Conservation (phyloP, 2,329 filamentous ascomycete genomes). For the Penicillium expansum region DNA sequence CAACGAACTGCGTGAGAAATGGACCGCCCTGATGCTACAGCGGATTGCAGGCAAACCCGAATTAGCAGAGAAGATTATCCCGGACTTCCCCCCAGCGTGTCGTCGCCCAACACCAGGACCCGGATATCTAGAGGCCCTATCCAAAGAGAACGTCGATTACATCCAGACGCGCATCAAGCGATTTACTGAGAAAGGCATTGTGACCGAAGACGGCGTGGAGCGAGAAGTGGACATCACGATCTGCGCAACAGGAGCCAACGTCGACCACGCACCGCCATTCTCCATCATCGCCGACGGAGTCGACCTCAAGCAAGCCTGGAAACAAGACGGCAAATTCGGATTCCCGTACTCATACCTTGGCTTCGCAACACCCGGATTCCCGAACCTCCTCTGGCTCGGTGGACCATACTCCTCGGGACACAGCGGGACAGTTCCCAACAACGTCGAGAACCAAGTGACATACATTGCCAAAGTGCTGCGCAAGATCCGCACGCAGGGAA, state of each 20-base stretch:
- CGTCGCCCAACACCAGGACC: constrained; percentile 64
- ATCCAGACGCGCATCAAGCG: constrained; percentile 57
- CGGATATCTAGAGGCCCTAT: constrained; percentile 65
- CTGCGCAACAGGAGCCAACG: constrained; percentile 66
- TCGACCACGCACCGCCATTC: constrained; percentile 59
- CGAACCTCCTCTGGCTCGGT: constrained; percentile 64
- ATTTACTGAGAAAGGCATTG: constrained; percentile 60
- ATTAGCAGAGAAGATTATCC: constrained; percentile 56
- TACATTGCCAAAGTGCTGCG: constrained; percentile 66
- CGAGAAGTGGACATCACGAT: constrained; percentile 63
- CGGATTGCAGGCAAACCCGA: constrained; percentile 56
- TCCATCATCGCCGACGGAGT: constrained; percentile 56
- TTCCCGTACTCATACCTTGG: constrained; percentile 69
- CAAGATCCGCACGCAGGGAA: constrained; percentile 64
- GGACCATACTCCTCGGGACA: constrained; percentile 60
- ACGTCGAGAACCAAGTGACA: constrained; percentile 63
- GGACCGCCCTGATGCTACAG: constrained; percentile 53
- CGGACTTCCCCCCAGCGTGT: constrained; percentile 64
- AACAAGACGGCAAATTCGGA: constrained; percentile 53
- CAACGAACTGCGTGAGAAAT: constrained; percentile 47
- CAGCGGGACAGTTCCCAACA: constrained; percentile 66
- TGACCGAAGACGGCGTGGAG: constrained; percentile 56
- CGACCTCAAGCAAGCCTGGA: constrained; percentile 58
- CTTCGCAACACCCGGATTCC: constrained; percentile 61
- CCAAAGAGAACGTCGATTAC: constrained; percentile 61